Evolutionary conservation across 2,329 filamentous ascomycete species (phyloP), one percentile per base, ranked within the genome.

Genomic region (Neofusicoccum sp.): DNA sequence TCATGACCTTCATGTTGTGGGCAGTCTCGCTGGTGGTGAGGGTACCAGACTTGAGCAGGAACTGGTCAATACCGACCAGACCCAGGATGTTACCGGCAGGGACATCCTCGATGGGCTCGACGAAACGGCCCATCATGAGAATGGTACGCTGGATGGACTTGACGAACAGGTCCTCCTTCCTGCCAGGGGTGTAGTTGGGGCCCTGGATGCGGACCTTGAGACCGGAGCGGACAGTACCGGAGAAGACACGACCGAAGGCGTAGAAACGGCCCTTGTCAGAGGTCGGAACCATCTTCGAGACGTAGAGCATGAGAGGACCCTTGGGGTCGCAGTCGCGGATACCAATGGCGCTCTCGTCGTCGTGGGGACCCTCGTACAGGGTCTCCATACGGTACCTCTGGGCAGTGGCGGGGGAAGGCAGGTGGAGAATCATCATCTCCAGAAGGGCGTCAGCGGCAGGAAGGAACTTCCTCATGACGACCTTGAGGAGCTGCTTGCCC

Each of bases 1-100:
- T 98, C 95, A 99, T 99, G 83, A 99, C 95, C 89, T 98, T 98
- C 75, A 99, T 84, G 89, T 99, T 99, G 89, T 99, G 95, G 78
- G 95, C 93, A 68, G 91, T 96, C 71, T 99, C 95, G 77, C 86
- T 88, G 78, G 93, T 98, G 82, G 93, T 96, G 73, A 99, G 90
- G 75, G 95, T 99, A 89, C 95, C 95, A 79, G 95, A 98, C 89
- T 99, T 99, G 85, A 99, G 92, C 86, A 99, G 86, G 91, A 98
- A 99, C 88, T 99, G 95, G 80, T 99, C 95, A 73, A 99, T 91
- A 89, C 95, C 95, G 77, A 99, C 95, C 74, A 99, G 87, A 86
- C 95, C 95, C 75, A 97, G 89, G 85, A 99, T 98, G 90, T 99
- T 99, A 88, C 95, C 95, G 70, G 95, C 93, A 72, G 95, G 95